Evolutionary conservation across 2,329 filamentous ascomycete species (phyloP), one percentile per base, ranked within the genome.

Genomic region (Nemania serpens): DNA sequence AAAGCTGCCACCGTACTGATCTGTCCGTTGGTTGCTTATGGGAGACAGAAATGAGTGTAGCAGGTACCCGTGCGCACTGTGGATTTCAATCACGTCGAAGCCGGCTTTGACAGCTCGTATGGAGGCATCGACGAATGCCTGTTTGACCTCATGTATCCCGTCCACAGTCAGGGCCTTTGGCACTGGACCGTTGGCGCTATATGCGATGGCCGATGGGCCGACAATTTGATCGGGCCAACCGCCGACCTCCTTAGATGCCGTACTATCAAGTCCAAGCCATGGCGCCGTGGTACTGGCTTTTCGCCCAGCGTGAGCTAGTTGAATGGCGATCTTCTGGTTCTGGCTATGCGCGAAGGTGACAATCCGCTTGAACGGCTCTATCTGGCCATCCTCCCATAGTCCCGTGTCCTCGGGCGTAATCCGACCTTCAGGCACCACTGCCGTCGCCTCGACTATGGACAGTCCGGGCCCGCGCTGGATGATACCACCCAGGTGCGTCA

Each of bases 51-150:
- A 95, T 1, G 79, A 77, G 68, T 88, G 85, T 0, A 94, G 77
- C 0, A 95, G 82, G 71, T 93, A 95, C 0, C 91, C 91, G 69
- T 95, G 91, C 0, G 91, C 91, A 67, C 83, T 84, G 77, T 95
- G 91, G 52, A 96, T 85, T 74, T 88, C 88, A 15, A 91, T 81
- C 3, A 85, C 84, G 68, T 90, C 88, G 64, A 87, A 84, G 0
- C 84, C 84, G 3, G 82, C 84, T 64, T 69, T 52, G 7, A 79
- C 72, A 11, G 76, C 72, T 17, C 74, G 70, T 57, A 66, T 67
- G 6, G 76, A 73, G 17, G 74, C 72, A 4, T 75, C 71, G 17
- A 63, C 68, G 53, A 76, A 79, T n/a, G 70, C 77, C 1, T 64
- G 33, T 46, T 77, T 73, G 2, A 77, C 59, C 50, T 74, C 68